phyloP scores from a whole-genome alignment of 805 yeast genomes.

The Candida quercuum region DNA sequence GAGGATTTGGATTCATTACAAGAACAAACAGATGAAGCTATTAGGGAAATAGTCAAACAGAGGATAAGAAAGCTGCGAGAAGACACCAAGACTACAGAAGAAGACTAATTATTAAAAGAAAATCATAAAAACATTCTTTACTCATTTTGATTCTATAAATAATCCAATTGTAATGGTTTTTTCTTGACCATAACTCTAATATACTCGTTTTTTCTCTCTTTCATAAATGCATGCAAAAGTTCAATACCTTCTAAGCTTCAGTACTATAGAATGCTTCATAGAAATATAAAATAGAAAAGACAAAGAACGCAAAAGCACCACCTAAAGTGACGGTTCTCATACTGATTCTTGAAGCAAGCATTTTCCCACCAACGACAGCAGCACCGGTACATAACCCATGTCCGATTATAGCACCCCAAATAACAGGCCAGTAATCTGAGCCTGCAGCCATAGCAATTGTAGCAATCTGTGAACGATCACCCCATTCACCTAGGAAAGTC shows the following conservation, averaged over 20 bases:
- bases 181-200: no score
- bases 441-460: constrained; percentile 99
- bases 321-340: constrained; percentile 89
- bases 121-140: neutral
- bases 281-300: constrained; percentile 78
- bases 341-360: constrained; percentile 82
- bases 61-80: constrained; percentile 16
- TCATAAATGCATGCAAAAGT: no score
- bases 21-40: constrained; percentile 36
- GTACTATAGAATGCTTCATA: constrained; percentile 49
- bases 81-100: neutral
- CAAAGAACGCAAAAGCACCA: constrained; percentile 82
- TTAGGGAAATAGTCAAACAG: constrained; percentile 34
- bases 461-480: constrained; percentile 96
- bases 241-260: constrained; percentile 3
- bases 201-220: no score
- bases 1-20: constrained; percentile 33
- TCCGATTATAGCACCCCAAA: constrained; percentile 84
- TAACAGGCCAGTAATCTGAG: constrained; percentile 83
- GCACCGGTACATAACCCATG: constrained; percentile 83
- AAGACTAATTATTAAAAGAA: no score
- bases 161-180: no score
- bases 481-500: constrained; percentile 99
- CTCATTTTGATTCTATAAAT: constrained; percentile 1
- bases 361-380: constrained; percentile 92